Evolutionary conservation across 1,139 yeast genomes (phyloP), one percentile per base, ranked within the genome.

Genomic region (Arxiozyma slooffiae): DNA sequence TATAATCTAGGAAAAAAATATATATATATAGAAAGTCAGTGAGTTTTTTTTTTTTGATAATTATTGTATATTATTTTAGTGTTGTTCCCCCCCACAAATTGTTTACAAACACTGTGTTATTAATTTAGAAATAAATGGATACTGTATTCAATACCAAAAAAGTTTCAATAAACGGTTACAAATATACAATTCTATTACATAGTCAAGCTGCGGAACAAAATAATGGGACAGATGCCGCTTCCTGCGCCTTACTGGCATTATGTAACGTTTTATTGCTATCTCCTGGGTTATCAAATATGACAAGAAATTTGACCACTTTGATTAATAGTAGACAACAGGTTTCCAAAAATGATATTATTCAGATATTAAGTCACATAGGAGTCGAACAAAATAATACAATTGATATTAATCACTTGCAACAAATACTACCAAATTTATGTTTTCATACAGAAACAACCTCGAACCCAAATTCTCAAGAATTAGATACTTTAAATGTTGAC

Each of bases 201-300:
- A 41, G 40, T 39, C 8, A 48, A 22, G 43, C 17, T 30, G 44
- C 20, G 3, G 34, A 45, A 20, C 38, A 30, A 26, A 30, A 18
- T n/a, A 39, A 39, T 9, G 43, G 21, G 7, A 45, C 30, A 8
- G 36, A 24, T 16, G 16, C 21, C 9, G 23, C 21, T 16, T 46
- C 48, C 26, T 41, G 96, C 62, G 95, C 96, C 1, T 68, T 90
- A 43, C 77, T 89, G n/a, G 90, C 96, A 0, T 69, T 90, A 43
- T 75, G 82, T 48, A 90, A 90, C 63, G 78, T 89, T 0, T 63
- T 88, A 30, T 57, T 81, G n/a, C 61, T 81, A 26, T 68, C 78
- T 3, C 71, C 75, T 39, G 78, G 76, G 16, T 62, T 57, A 26
- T 48, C 57, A 1, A 56, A 59, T 14, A 56, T 65, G 26, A 63